phyloP scores from a whole-genome alignment of 2,329 filamentous ascomycete genomes.

The Hypoxylon sp. region DNA sequence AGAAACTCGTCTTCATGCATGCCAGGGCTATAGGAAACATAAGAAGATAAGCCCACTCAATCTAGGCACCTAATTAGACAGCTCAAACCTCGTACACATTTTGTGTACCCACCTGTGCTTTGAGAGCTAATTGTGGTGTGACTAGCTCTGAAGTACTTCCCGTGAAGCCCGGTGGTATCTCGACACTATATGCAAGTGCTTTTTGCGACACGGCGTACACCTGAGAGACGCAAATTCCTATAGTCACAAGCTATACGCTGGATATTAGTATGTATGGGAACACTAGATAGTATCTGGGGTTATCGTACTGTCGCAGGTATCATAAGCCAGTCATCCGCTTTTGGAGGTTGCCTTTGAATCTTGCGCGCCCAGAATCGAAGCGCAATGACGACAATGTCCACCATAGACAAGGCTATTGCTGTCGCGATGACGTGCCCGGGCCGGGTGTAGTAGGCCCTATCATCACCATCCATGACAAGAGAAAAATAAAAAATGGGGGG shows the following conservation, averaged over 20 bases:
- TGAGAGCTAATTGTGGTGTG: constrained; percentile 38
- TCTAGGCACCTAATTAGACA: constrained; percentile 29
- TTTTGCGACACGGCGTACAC: constrained; percentile 34
- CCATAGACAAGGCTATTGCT: constrained; percentile 27
- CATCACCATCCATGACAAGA: constrained; percentile 14
- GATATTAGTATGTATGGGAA: neutral
- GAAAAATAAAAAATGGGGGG: neutral
- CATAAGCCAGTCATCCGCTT: constrained; percentile 48
- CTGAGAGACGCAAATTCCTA: constrained; percentile 37
- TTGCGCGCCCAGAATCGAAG: constrained; percentile 43
- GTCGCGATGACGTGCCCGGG: constrained; percentile 40
- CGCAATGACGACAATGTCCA: constrained; percentile 40
- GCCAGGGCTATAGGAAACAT: constrained; percentile 45
- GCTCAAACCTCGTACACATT: neutral
- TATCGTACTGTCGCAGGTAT: constrained; percentile 43
- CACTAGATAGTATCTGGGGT: neutral
- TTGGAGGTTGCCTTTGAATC: constrained; percentile 31
- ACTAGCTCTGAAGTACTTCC: constrained; percentile 19
- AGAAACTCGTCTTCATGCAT: constrained; percentile 45
- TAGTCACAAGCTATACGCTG: constrained; percentile 27
- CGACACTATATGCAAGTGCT: constrained; percentile 32
- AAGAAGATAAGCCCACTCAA: constrained; percentile 43
- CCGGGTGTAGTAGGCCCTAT: constrained; percentile 28
- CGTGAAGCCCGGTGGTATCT: constrained; percentile 28
- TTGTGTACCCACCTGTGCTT: constrained; percentile 29